Evolutionary conservation across 225 moss, liverwort and hornwort species (phyloP).

Genomic region (Climacium dendroides): DNA sequence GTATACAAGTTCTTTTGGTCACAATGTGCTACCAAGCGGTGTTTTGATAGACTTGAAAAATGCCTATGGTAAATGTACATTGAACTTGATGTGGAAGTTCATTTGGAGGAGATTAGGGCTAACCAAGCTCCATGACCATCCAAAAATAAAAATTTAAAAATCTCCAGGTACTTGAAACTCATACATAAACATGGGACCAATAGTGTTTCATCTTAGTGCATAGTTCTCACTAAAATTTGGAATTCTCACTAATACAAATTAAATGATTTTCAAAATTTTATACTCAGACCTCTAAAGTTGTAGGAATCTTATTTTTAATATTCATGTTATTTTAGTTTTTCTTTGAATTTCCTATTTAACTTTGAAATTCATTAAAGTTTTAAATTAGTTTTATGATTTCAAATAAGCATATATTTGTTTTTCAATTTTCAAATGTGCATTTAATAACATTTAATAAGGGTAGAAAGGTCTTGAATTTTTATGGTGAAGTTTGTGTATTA

Average conservation of each 20-base stretch:
- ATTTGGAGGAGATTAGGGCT: background rate
- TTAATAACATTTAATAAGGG: accelerated
- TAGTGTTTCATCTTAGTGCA: background rate
- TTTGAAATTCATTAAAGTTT: background rate
- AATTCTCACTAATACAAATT: background rate
- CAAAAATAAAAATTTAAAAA: background rate
- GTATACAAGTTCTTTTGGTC: too few species aligned
- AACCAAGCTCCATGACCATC: background rate
- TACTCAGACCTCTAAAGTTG: background rate
- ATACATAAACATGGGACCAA: background rate
- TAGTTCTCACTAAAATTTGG: background rate
- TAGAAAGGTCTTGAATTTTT: background rate
- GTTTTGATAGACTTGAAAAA: background rate
- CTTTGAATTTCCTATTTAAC: background rate
- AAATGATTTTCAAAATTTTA: background rate
- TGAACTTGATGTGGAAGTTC: accelerated
- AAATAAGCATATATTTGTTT: background rate
- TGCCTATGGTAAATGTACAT: accelerated
- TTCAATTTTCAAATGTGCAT: background rate
- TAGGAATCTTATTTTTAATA: background rate
- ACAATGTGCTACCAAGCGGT: accelerated
- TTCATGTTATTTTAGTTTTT: background rate
- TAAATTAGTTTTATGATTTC: background rate
- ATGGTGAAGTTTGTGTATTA: background rate
- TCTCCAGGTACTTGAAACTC: background rate